These are phyloP conservation scores for Musa schizocarpa DNA, from an alignment of 176 grass and related monocot species.

Conservation along the genomic window DNA sequence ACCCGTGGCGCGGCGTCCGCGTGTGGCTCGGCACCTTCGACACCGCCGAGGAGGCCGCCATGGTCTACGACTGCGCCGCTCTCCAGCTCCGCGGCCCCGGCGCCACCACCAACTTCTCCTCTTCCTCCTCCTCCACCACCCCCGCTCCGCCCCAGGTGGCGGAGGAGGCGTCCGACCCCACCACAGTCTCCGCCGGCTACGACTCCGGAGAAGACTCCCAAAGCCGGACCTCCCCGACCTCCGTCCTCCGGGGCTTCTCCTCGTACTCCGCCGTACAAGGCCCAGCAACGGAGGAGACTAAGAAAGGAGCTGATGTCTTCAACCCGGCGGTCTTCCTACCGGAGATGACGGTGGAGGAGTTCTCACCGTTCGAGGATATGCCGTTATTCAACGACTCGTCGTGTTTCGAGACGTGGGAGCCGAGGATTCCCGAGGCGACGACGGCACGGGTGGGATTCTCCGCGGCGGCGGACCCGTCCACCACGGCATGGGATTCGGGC, in stretches of 20 bases:
- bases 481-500: slow-evolving; percentile 26
- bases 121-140: slow-evolving; percentile 15
- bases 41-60: slow-evolving; percentile 35
- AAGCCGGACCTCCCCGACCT: slow-evolving; percentile 58
- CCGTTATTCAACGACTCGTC: slow-evolving; percentile 26
- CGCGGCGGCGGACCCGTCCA: slow-evolving; percentile 20
- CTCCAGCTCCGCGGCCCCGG: slow-evolving; percentile 28
- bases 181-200: slow-evolving; percentile 25
- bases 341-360: slow-evolving; percentile 33
- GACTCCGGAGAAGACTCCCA: slow-evolving; percentile 57
- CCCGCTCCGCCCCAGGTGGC: not conserved
- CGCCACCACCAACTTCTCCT: slow-evolving; percentile 55
- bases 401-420: slow-evolving; percentile 36
- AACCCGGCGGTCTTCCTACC: slow-evolving; percentile 12
- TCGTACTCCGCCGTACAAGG: slow-evolving; percentile 28
- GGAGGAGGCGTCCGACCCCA: not conserved
- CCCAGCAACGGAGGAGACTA: slow-evolving; percentile 10
- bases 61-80: slow-evolving; percentile 34
- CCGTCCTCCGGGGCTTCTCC: slow-evolving; percentile 68
- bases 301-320: slow-evolving; percentile 8
- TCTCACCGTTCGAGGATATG: slow-evolving; percentile 51
- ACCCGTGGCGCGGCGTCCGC: slow-evolving; percentile 26
- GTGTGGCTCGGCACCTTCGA: slow-evolving; percentile 41
- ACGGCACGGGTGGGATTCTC: not conserved
- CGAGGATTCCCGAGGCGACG: slow-evolving; percentile 14